Evolutionary conservation across 208 protist species (phyloP).

Genomic region (Leishmania amazonensis): DNA sequence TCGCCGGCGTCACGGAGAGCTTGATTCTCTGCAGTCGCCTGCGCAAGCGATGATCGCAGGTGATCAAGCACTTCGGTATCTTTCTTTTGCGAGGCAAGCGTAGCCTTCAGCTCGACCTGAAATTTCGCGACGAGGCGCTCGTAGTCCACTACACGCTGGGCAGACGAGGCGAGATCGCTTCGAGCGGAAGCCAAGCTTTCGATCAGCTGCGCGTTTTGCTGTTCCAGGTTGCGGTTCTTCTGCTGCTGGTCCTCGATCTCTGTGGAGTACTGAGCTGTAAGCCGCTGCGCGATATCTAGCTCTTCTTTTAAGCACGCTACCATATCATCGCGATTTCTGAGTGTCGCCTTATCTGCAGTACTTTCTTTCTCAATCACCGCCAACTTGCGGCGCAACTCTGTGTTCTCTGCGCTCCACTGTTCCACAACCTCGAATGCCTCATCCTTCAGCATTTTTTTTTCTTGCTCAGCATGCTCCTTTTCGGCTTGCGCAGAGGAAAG

Average conservation of each 20-base stretch:
- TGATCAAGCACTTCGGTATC: slow-evolving; percentile 32
- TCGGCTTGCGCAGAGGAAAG: slow-evolving; percentile 19
- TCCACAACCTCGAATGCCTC: slow-evolving; percentile 76
- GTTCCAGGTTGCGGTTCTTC: slow-evolving; percentile 13
- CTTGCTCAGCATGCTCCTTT: slow-evolving; percentile 50
- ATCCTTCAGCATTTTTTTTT: slow-evolving; percentile 52
- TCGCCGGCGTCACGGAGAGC: slow-evolving; percentile 24
- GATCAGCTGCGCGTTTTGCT: slow-evolving; percentile 20
- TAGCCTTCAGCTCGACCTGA: slow-evolving; percentile 47
- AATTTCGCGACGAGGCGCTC: slow-evolving; percentile 52
- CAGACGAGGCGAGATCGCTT: slow-evolving; percentile 19
- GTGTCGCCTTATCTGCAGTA: slow-evolving; percentile 2
- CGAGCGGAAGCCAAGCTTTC: slow-evolving; percentile 10
- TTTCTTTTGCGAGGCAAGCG: slow-evolving; percentile 17
- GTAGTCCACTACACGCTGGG: slow-evolving; percentile 40
- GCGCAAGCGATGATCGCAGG: slow-evolving; percentile 23
- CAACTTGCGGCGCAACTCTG: slow-evolving; percentile 46
- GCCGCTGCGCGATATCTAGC: slow-evolving; percentile 26
- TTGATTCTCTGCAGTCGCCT: slow-evolving; percentile 26
- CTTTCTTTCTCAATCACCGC: background rate
- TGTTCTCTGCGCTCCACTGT: slow-evolving; percentile 69
- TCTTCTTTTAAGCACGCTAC: slow-evolving; percentile 33
- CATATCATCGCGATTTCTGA: slow-evolving; percentile 22
- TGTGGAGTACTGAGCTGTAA: slow-evolving; percentile 26
- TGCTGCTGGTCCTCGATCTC: slow-evolving; percentile 22